A percentile compares a stretch with the other conserved stretches of the same genome.
Evolutionary conservation across 2,329 filamentous ascomycete species (phyloP).

Genomic region (Mycosphaerella sp.): DNA sequence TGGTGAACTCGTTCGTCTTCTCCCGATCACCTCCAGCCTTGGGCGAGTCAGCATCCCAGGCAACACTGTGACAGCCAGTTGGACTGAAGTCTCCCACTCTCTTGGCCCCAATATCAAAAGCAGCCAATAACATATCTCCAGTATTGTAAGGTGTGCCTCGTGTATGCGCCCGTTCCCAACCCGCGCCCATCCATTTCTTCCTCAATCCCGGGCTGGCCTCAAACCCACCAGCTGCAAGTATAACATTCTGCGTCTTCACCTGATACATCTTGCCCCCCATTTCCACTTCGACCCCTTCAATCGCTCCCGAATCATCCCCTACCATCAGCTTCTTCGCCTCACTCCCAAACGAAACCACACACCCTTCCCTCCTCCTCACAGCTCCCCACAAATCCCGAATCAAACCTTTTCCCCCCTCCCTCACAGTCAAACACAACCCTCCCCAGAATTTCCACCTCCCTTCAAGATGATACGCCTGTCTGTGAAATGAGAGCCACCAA

Average conservation of each 20-base stretch:
- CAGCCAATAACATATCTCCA: slow-evolving; percentile 52
- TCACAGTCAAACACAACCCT: slow-evolving; percentile 54
- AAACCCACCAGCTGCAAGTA: slow-evolving; percentile 58
- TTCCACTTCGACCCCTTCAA: slow-evolving; percentile 34
- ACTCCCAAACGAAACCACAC: slow-evolving; percentile 46
- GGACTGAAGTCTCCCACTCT: slow-evolving; percentile 49
- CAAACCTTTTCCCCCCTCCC: slow-evolving; percentile 56
- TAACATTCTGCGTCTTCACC: slow-evolving; percentile 39
- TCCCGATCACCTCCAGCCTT: slow-evolving; percentile 50
- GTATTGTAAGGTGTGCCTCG: slow-evolving; percentile 61
- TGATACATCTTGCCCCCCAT: slow-evolving; percentile 23
- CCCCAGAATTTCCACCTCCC: slow-evolving; percentile 61
- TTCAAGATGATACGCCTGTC: slow-evolving; percentile 60
- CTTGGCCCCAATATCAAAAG: slow-evolving; percentile 49
- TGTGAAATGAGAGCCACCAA: slow-evolving; percentile 53
- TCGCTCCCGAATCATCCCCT: slow-evolving; percentile 29
- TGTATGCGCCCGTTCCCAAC: slow-evolving; percentile 58
- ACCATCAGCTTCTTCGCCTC: slow-evolving; percentile 40
- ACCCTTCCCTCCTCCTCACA: slow-evolving; percentile 39
- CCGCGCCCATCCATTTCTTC: slow-evolving; percentile 50
- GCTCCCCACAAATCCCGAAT: slow-evolving; percentile 45
- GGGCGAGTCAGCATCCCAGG: slow-evolving; percentile 59
- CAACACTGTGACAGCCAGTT: slow-evolving; percentile 59
- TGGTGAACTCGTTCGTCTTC: slow-evolving; percentile 62
- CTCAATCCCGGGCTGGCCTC: slow-evolving; percentile 56